Conservation (phyloP, 345 rosid species). For the Eutrema yunnanense region DNA sequence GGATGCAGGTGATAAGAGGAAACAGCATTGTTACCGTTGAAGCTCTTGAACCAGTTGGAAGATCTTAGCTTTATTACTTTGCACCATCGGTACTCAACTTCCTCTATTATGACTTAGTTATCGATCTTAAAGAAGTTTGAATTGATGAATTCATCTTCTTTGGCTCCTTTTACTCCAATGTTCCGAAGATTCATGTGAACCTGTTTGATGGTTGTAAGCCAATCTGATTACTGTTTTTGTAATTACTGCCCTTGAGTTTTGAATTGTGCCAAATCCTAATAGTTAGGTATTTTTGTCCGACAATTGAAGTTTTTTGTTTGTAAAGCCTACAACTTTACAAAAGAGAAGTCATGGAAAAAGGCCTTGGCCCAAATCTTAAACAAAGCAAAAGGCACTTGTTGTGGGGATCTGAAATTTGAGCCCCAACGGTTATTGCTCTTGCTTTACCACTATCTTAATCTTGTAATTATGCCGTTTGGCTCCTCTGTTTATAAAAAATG, state of each 20-base stretch:
- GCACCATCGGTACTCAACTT: not conserved
- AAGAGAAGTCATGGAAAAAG: not conserved
- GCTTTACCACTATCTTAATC: not conserved
- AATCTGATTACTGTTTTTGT: not conserved
- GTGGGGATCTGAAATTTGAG: constrained; percentile 1
- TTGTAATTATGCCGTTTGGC: constrained; percentile 7
- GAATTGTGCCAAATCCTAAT: not conserved
- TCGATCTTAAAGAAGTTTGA: not conserved
- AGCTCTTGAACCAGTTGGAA: constrained; percentile 73
- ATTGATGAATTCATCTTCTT: not conserved
- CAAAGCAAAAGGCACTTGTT: constrained; percentile 2
- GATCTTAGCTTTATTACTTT: constrained; percentile 22
- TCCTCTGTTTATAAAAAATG: not conserved
- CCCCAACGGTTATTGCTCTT: constrained; percentile 21
- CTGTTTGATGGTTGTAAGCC: not conserved
- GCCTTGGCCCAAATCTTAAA: not conserved
- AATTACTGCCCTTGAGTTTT: not conserved
- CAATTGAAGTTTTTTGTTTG: not conserved
- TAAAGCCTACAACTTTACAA: not conserved
- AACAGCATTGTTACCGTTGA: constrained; percentile 80
- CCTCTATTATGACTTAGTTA: not conserved
- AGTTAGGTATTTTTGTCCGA: not conserved
- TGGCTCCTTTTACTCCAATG: not conserved
- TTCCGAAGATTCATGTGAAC: not conserved
- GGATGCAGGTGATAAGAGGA: constrained; percentile 66